Evolutionary conservation across 495 filamentous ascomycete genomes (phyloP).

Genomic region (Lasiosphaeria ovina): DNA sequence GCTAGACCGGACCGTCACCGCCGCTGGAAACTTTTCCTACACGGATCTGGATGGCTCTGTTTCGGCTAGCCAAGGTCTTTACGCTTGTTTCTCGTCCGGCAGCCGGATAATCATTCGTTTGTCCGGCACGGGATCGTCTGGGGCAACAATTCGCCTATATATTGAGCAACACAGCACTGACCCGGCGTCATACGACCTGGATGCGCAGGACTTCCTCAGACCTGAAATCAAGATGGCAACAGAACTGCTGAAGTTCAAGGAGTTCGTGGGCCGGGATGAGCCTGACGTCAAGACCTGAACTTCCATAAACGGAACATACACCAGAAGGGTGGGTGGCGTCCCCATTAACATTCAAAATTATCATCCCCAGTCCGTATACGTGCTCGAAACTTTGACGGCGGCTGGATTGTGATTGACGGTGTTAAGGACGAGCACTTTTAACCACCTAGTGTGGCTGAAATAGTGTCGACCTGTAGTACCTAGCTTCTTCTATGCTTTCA

Average conservation of each 20-base stretch:
- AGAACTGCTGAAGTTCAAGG: conserved; percentile 81
- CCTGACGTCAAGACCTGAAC: conserved; percentile 89
- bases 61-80: conserved; percentile 92
- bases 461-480: conserved; percentile 67
- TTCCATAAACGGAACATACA: background rate
- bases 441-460: conserved; percentile 41
- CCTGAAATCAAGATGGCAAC: conserved; percentile 82
- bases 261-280: conserved; percentile 83
- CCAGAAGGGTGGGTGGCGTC: too few relatives aligned
- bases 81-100: conserved; percentile 90
- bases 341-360: too few relatives aligned
- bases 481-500: conserved; percentile 90
- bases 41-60: conserved; percentile 95
- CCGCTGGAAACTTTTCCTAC: conserved; percentile 95
- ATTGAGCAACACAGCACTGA: conserved; percentile 87
- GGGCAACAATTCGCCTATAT: conserved; percentile 94
- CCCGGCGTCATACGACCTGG: conserved; percentile 65
- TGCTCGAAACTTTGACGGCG: too few relatives aligned
- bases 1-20: conserved; percentile 69
- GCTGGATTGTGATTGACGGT: too few relatives aligned
- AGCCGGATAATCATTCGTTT: conserved; percentile 90
- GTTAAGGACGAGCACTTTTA: too few relatives aligned
- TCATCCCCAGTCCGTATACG: too few relatives aligned
- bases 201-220: conserved; percentile 92
- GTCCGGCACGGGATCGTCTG: conserved; percentile 90